Percentiles rank a stretch among this genome's conserved stretches.
Evolutionary conservation across 202 grass and related monocot species (phyloP).

Genomic region (Eragrostis tef): DNA sequence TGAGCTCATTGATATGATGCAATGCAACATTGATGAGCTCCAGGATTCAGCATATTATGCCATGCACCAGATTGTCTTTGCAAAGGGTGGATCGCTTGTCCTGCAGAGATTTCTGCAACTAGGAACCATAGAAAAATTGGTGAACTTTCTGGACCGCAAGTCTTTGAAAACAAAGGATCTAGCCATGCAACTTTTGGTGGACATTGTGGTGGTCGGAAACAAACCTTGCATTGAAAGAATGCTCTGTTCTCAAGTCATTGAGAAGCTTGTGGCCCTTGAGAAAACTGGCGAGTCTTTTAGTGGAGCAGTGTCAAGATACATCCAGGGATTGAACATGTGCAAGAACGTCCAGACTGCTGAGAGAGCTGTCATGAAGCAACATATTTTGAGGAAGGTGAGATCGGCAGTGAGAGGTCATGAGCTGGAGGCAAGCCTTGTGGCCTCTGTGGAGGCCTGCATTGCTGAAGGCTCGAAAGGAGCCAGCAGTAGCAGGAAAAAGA

Average conservation of each 20-base stretch:
- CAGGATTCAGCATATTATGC: constrained; percentile 70
- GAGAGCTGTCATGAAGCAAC: constrained; percentile 65
- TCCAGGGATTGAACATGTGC: constrained; percentile 69
- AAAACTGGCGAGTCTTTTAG: constrained; percentile 49
- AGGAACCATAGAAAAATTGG: constrained; percentile 56
- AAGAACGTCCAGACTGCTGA: constrained; percentile 63
- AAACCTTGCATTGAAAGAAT: constrained; percentile 69
- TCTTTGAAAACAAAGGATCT: constrained; percentile 57
- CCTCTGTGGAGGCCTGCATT: constrained; percentile 57
- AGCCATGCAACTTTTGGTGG: constrained; percentile 53
- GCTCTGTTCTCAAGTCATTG: constrained; percentile 50
- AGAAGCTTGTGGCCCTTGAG: constrained; percentile 60
- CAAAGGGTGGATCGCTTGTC: constrained; percentile 58
- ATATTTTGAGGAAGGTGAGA: constrained; percentile 63
- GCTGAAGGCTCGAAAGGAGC: constrained; percentile 53
- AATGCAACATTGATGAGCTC: constrained; percentile 55
- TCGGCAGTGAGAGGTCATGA: constrained; percentile 53
- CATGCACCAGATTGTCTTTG: constrained; percentile 59
- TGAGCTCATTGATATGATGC: constrained; percentile 59
- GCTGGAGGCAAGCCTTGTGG: constrained; percentile 52
- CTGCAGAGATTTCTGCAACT: constrained; percentile 50
- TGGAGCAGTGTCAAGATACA: constrained; percentile 59
- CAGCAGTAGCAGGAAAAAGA: constrained; percentile 56
- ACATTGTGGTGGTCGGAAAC: constrained; percentile 50
- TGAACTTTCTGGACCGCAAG: constrained; percentile 56